Base-by-base conservation (phyloP, 306 rosid species). In the Oemleria cerasiformis region DNA sequence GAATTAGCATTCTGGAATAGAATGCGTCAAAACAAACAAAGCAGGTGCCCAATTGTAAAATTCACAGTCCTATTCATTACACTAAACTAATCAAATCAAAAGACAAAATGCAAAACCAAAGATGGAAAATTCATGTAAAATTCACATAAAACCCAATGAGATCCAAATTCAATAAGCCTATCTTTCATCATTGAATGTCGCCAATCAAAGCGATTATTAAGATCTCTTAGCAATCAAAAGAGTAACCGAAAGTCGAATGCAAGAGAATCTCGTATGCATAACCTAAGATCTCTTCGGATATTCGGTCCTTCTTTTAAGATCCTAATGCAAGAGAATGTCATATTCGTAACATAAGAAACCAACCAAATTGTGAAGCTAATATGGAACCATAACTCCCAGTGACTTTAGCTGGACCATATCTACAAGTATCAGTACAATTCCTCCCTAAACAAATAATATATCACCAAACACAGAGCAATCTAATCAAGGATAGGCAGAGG, bases 121-220 rank as follows among this genome's bases (percentile, higher is more conserved):
- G 21, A 25, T 20, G 9, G 40, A 42, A 51, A 62, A 76, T 8
- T n/a, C 36, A 60, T 21, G 11, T 23, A 14, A 41, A 61, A 58
- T 16, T 62, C 65, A 15, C 30, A 30, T 19, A 30, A 50, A 12
- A 23, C 68, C 38, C 7, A n/a, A 9, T 17, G 40, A 69, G 75
- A 77, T 77, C 63, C 61, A 63, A 64, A 63, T 69, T 63, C 49
- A 11, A 23, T 51, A 19, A 34, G 13, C 62, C 59, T 14, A 54
- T 11, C 9, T 48, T 53, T 60, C 40, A 50, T 15, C 62, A 62
- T 17, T 12, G 57, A 47, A 57, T 43, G 36, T 8, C 47, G 21
- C 65, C 2, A 36, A 55, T 23, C 40, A 48, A 72, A 59, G 3
- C 61, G 53, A 9, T 25, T 2, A 15, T 51, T 42, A 36, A 36